Percentiles rank a stretch among this genome's conserved stretches.
Conservation (phyloP, 2,329 filamentous ascomycete genomes). For the Cytospora piceae region DNA sequence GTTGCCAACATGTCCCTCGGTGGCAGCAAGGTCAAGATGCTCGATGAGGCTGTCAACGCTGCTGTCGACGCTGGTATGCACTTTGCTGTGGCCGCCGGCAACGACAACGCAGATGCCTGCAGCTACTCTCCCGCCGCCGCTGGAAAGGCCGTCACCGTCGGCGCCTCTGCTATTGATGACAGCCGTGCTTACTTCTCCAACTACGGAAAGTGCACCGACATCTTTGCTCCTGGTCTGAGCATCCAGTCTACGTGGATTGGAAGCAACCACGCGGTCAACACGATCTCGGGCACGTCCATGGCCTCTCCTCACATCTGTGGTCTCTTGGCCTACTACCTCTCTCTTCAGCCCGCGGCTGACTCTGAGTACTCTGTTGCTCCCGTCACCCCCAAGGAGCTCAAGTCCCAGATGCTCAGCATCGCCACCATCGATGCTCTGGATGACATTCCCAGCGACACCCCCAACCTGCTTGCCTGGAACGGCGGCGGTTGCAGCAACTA, state of each 20-base stretch:
- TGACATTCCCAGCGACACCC: conserved; percentile 83
- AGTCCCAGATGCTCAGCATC: conserved; percentile 82
- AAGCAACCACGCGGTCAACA: conserved; percentile 94
- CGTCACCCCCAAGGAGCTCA: conserved; percentile 92
- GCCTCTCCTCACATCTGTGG: conserved; percentile 95
- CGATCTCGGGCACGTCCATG: conserved; percentile 99
- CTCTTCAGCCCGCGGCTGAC: conserved; percentile 86
- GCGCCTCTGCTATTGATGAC: conserved; percentile 89
- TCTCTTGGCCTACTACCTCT: conserved; percentile 97
- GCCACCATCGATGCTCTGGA: conserved; percentile 77
- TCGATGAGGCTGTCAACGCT: conserved; percentile 92
- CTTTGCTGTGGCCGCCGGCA: conserved; percentile 97
- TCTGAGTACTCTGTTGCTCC: conserved; percentile 89
- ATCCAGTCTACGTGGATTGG: conserved; percentile 99
- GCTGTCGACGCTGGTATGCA: conserved; percentile 90
- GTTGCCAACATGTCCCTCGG: conserved; percentile 99
- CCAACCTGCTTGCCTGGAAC: conserved; percentile 98
- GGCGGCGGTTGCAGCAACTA: conserved; percentile 94
- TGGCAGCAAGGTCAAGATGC: conserved; percentile 91
- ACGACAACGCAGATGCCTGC: conserved; percentile 98
- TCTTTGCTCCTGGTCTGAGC: conserved; percentile 96
- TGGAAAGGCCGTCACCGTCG: conserved; percentile 89
- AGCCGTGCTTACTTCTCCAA: conserved; percentile 99
- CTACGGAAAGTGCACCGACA: conserved; percentile 98
- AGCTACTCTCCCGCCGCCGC: conserved; percentile 98